phyloP scores from a whole-genome alignment of 2,329 filamentous ascomycete genomes.

The Aspergillus costaricaensis region DNA sequence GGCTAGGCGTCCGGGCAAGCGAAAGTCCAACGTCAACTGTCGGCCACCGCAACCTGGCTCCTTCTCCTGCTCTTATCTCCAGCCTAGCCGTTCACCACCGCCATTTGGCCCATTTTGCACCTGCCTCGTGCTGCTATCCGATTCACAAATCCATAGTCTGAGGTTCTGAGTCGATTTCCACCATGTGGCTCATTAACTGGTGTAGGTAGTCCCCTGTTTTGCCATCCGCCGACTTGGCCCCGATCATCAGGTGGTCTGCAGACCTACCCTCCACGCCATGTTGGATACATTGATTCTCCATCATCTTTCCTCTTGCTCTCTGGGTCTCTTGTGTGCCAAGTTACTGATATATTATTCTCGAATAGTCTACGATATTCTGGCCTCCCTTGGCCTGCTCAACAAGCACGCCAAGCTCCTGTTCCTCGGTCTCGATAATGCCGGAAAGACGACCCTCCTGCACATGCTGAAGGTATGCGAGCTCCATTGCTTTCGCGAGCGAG shows the following conservation, averaged over 20 bases:
- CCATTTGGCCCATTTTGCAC: slow-evolving; percentile 15
- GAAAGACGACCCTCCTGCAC: slow-evolving; percentile 90
- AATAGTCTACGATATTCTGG: slow-evolving; percentile 85
- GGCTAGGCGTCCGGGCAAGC: slow-evolving; percentile 20
- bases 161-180: slow-evolving; percentile 18
- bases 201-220: slow-evolving; percentile 59
- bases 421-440: slow-evolving; percentile 89
- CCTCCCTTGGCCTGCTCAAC: slow-evolving; percentile 84
- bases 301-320: not conserved
- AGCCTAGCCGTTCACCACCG: slow-evolving; percentile 18
- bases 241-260: slow-evolving; percentile 5
- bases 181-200: slow-evolving; percentile 95
- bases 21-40: slow-evolving; percentile 29
- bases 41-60: slow-evolving; percentile 30
- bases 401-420: slow-evolving; percentile 96
- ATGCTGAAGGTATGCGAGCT: slow-evolving; percentile 83
- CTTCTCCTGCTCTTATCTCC: slow-evolving; percentile 29
- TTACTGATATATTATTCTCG: slow-evolving; percentile 7
- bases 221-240: slow-evolving; percentile 10
- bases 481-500: not conserved
- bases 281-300: not conserved
- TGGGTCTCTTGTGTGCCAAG: not conserved
- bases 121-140: not conserved
- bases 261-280: slow-evolving; percentile 6
- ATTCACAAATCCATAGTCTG: slow-evolving; percentile 5